These are phyloP conservation scores for Alloteropsis angusta DNA, from an alignment of 202 grass and related monocot species.

Conservation along the genomic window DNA sequence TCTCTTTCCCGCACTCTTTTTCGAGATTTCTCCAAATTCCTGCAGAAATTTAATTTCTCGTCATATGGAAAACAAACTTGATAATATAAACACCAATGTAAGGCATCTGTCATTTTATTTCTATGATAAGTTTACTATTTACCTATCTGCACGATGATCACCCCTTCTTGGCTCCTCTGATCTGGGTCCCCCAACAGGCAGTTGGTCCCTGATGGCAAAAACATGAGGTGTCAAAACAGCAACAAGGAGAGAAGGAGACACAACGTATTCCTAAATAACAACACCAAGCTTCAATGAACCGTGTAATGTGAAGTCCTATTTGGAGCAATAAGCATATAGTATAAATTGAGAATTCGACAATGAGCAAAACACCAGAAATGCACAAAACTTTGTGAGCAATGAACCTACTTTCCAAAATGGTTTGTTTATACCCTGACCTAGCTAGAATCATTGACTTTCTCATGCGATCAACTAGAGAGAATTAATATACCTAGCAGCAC, in stretches of 20 bases:
- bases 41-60: not conserved
- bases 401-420: not conserved
- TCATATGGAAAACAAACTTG: not conserved
- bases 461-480: constrained; percentile 5
- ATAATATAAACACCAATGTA: not conserved
- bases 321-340: not conserved
- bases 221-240: not conserved
- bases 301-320: not conserved
- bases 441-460: not conserved
- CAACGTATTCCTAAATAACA: not conserved
- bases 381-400: not conserved
- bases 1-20: constrained; percentile 46
- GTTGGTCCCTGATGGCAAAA: constrained; percentile 54
- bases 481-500: constrained; percentile 42
- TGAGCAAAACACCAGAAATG: not conserved
- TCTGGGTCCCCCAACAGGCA: constrained; percentile 30
- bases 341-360: not conserved
- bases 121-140: not conserved
- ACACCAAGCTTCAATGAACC: not conserved
- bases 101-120: not conserved
- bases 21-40: constrained; percentile 59
- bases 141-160: constrained; percentile 45
- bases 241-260: not conserved
- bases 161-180: constrained; percentile 74
- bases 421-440: not conserved